Conservation (phyloP, 345 rosid genomes). For the Eucalyptus curtisii region DNA sequence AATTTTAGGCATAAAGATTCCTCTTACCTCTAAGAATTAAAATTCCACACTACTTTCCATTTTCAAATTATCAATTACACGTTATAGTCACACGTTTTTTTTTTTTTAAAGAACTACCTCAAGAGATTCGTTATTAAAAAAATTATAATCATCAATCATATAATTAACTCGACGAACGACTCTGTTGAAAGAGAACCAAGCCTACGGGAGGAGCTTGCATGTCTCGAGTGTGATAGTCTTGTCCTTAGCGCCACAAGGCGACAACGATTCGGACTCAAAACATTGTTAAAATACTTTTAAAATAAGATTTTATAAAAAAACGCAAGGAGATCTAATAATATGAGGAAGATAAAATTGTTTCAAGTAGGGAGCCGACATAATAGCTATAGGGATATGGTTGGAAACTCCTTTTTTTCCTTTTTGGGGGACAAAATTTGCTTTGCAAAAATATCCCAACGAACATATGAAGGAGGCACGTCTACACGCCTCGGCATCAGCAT, state of each 20-base stretch:
- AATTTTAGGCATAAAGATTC: neutral
- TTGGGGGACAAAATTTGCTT: no score
- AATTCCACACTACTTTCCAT: neutral
- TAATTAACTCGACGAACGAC: rapidly evolving
- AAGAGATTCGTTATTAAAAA: no score
- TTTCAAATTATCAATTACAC: neutral
- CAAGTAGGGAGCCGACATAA: rapidly evolving
- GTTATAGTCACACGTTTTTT: neutral
- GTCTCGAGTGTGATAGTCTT: rapidly evolving
- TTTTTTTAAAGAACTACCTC: no score
- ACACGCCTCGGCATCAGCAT: neutral
- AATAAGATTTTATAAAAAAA: rapidly evolving
- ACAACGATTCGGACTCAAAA: rapidly evolving
- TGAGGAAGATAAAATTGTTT: no score
- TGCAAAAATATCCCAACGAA: no score
- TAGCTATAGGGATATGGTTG: no score
- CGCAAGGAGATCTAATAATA: no score
- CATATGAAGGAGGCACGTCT: neutral
- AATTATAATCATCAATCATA: neutral
- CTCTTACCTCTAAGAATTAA: neutral
- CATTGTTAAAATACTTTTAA: no score
- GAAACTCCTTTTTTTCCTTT: no score
- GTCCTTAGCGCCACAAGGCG: rapidly evolving
- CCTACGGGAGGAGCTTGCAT: neutral
- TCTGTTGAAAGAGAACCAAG: rapidly evolving